These are phyloP conservation scores for Exophiala oligosperma DNA, from an alignment of 2,329 filamentous ascomycete genomes.

Conservation along the genomic window DNA sequence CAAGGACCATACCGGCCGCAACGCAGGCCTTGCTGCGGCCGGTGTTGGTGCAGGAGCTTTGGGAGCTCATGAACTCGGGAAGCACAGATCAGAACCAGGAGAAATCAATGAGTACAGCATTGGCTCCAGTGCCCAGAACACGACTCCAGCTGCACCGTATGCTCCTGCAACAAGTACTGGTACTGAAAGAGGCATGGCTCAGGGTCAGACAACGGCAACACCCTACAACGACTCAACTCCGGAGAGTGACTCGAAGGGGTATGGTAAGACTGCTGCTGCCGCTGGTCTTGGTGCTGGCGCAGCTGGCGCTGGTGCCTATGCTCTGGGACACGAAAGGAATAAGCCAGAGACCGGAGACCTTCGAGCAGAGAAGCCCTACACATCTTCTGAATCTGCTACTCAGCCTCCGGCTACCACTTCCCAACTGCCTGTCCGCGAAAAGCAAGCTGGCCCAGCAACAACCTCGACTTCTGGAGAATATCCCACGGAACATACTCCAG, in stretches of 20 bases:
- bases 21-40: conserved; percentile 14
- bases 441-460: background rate
- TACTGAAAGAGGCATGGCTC: background rate
- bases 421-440: background rate
- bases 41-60: conserved; percentile 19
- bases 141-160: background rate
- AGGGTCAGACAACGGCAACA: background rate
- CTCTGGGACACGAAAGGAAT: conserved; percentile 2
- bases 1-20: conserved; percentile 12
- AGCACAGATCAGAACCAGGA: background rate
- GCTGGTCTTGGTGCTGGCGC: conserved; percentile 15
- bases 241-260: conserved; percentile 9
- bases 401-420: background rate
- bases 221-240: background rate
- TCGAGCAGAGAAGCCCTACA: background rate
- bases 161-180: background rate
- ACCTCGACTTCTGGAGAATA: no score
- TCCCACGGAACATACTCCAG: no score
- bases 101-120: background rate
- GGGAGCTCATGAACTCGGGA: conserved; percentile 12
- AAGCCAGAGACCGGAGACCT: background rate
- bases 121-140: background rate
- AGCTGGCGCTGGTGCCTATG: conserved; percentile 7
- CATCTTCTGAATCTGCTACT: background rate
- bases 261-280: conserved; percentile 16